Base-by-base conservation (phyloP, 2,329 filamentous ascomycete species). In the Fusarium sp. region DNA sequence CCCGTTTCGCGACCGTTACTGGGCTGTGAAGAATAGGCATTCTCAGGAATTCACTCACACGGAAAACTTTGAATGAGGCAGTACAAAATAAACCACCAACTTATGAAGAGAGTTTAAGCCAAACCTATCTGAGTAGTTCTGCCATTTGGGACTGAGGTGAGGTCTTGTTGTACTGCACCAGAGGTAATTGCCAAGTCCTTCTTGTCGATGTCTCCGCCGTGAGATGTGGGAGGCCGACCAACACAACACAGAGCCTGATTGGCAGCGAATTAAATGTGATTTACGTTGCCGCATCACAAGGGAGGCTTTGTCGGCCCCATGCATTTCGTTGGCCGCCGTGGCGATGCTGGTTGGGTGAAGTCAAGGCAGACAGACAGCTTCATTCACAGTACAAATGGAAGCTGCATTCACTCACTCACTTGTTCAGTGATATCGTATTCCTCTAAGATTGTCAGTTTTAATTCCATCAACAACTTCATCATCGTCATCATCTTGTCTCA, bases 141-240 rank as follows among this genome's bases (percentile, higher is more conserved):
- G 18, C 1, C 35, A 37, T 37, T 37, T 37, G 6, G 35, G 35
- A 37, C 35, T 37, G 35, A 37, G 18, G 35, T 30, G n/a, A n/a
- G n/a, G n/a, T n/a, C n/a, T n/a, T n/a, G 12, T 9, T 38, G 38
- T 28, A 25, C 10, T 35, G 32, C 9, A 2, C 42, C 5, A 2
- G 38, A 57, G 23, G 25, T 19, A 10, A 37, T 19, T 43, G 40
- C 38, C 28, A 42, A 37, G 21, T 33, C 9, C 10, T 8, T 12
- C 12, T 44, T 21, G 7, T 25, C 2, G 12, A 28, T 5, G n/a
- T 30, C 18, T 23, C 37, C 19, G 50, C 35, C 10, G 8, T 42
- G 30, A 21, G 16, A 69, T 72, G 67, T 43, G 13, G 76, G 76
- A 78, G 76, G 76, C 76, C 76, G 49, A 44, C 67, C 73, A 62